phyloP scores from a whole-genome alignment of 768 basidiomycete genomes.

The Lactarius tabidus region DNA sequence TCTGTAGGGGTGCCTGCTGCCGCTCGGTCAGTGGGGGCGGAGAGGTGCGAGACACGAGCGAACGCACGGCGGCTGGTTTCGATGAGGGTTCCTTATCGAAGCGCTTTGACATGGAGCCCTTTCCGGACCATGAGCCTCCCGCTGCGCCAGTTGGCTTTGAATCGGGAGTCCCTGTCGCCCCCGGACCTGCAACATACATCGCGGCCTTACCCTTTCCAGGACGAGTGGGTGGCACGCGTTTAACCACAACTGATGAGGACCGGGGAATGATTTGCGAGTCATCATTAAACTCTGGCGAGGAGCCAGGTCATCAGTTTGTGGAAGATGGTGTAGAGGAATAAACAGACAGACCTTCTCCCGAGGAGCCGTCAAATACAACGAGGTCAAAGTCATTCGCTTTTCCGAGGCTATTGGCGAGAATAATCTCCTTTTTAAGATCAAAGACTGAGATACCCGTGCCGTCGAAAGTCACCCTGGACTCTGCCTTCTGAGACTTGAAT shows the following conservation, averaged over 20 bases:
- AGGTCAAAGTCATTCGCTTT: constrained; percentile 98
- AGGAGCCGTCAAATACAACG: constrained; percentile 74
- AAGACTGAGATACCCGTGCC: constrained; percentile 99
- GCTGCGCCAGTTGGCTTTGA: constrained; percentile 28
- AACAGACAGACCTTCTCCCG: constrained; percentile 71
- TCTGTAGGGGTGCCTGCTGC: constrained; percentile 33
- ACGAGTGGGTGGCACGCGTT: constrained; percentile 77
- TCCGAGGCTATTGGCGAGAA: constrained; percentile 91
- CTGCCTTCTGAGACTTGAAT: constrained; percentile 93
- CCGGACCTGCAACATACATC: constrained; percentile 55
- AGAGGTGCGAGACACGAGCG: not conserved
- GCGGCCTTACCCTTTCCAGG: constrained; percentile 82
- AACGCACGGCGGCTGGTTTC: constrained; percentile 5
- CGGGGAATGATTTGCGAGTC: constrained; percentile 90
- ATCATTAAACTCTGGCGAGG: constrained; percentile 74
- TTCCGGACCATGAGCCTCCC: constrained; percentile 51
- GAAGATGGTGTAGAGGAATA: not conserved
- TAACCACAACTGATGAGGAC: constrained; percentile 90
- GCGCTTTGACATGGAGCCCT: constrained; percentile 70
- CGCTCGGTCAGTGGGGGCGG: not conserved
- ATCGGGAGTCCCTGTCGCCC: constrained; percentile 42
- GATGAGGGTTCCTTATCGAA: constrained; percentile 64
- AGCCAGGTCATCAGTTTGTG: not conserved
- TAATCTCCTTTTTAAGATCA: constrained; percentile 98
- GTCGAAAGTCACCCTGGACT: constrained; percentile 94